Evolutionary conservation across 257 asterid genomes (phyloP), one percentile per base, ranked within the genome.

Genomic region (Anisodus tanguticus): DNA sequence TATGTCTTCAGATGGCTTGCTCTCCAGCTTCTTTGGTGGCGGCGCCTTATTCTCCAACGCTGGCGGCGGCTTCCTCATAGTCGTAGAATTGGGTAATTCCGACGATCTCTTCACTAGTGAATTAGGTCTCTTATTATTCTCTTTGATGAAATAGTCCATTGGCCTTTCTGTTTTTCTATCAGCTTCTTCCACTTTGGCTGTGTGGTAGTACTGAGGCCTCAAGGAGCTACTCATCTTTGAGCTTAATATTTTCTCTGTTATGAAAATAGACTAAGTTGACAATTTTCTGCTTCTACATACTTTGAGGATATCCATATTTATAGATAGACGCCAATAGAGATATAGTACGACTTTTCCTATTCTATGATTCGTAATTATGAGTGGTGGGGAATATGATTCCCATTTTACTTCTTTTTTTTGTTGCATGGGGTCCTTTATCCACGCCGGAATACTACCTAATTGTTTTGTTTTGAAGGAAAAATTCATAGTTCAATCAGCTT

Each of bases 1-100:
- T 13, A 94, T 87, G 59, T 94, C 98, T 53, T 85, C 94, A 0
- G 90, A 79, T 0, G 90, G 71, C 86, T 87, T 89, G 43, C 84
- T 89, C 88, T 91, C 94, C 49, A 85, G 55, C 70, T 84, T 85
- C 51, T 45, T 88, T 63, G 22, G 89, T 35, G 90, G 84, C 79
- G 35, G 85, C 84, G 3, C 86, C 66, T 86, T 87, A 82, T 37
- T 83, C 86, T 12, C 80, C 22, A 67, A 9, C 35, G 67, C 13
- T n/a, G 81, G 43, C 9, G 81, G 19, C 9, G 6, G 57, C 45
- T 49, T 62, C 31, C 35, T 62, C 58, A 45, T 45, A 15, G 12
- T 3, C 0, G 51, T 22, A 19, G 59, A 59, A 51, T 9, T 41
- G 2, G 79, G 47, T 9, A 2, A 22, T 66, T 70, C 53, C 35